phyloP scores from a whole-genome alignment of 169 alveolate species.

The Cryptosporidium ryanae region DNA sequence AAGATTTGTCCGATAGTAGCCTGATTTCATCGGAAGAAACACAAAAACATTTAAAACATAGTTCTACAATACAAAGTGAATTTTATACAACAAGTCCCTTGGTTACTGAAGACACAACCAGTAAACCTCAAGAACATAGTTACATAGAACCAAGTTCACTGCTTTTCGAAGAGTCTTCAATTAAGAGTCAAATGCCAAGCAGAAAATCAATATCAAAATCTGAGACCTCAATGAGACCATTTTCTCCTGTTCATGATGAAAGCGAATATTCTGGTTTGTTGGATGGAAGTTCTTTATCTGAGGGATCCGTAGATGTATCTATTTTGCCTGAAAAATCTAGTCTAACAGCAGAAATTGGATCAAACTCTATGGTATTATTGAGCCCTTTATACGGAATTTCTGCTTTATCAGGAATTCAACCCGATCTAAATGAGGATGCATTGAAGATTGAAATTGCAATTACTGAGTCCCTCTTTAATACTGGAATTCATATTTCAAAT shows the following conservation, averaged over 20 bases:
- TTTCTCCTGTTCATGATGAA: slow-evolving; percentile 48
- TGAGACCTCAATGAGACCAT: slow-evolving; percentile 8
- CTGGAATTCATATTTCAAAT: slow-evolving; percentile 60
- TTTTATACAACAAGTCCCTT: no score
- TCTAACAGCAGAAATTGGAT: slow-evolving; percentile 7
- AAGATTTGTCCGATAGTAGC: no score
- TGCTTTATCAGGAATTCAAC: slow-evolving; percentile 61
- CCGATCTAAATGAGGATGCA: slow-evolving; percentile 39
- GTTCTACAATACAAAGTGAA: not conserved
- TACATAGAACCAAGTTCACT: slow-evolving; percentile 29
- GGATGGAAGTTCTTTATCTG: slow-evolving; percentile 46
- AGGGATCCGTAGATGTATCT: slow-evolving; percentile 7
- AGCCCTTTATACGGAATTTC: slow-evolving; percentile 48
- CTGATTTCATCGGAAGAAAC: not conserved
- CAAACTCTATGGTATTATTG: slow-evolving; percentile 22
- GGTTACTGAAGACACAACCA: not conserved
- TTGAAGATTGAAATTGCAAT: slow-evolving; percentile 30
- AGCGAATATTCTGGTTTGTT: slow-evolving; percentile 25
- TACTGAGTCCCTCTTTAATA: slow-evolving; percentile 33
- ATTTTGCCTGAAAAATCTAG: slow-evolving; percentile 5
- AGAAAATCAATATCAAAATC: slow-evolving; percentile 22
- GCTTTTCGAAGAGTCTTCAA: slow-evolving; percentile 5
- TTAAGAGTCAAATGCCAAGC: slow-evolving; percentile 40
- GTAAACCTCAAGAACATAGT: not conserved
- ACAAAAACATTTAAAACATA: not conserved